phyloP scores from a whole-genome alignment of 1,284 basidiomycete species.

The Coriolopsis trogii region DNA sequence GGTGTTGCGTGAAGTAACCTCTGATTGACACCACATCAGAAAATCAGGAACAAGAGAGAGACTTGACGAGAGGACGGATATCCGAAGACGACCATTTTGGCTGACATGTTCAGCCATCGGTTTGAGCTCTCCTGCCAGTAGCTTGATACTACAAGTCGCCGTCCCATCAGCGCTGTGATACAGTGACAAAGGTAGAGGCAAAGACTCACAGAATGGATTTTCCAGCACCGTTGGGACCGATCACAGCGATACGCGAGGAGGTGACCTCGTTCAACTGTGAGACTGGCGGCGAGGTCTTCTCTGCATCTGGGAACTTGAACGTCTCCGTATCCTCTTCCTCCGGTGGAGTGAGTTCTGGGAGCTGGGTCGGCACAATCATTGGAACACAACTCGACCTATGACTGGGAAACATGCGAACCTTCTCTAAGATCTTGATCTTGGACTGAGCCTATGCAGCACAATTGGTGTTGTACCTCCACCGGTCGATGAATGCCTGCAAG shows the following conservation, averaged over 20 bases:
- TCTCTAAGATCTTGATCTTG: conserved; percentile 98
- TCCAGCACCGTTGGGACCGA: conserved; percentile 83
- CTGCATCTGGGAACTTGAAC: conserved; percentile 93
- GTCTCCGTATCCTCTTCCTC: conserved; percentile 89
- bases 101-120: conserved; percentile 84
- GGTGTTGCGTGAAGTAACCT: conserved; percentile 97
- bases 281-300: conserved; percentile 97
- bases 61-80: no score
- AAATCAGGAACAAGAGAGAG: no score
- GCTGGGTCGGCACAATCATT: no score
- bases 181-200: neutral
- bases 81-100: conserved; percentile 88
- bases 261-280: conserved; percentile 91
- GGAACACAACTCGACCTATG: no score
- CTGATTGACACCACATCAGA: no score
- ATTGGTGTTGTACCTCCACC: conserved; percentile 96
- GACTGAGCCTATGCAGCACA: conserved; percentile 62
- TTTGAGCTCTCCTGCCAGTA: conserved; percentile 89
- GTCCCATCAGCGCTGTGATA: neutral
- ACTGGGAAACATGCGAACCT: conserved; percentile 46
- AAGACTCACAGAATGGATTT: conserved; percentile 73
- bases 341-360: conserved; percentile 92
- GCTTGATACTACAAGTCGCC: conserved; percentile 74
- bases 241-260: conserved; percentile 91
- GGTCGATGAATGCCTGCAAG: conserved; percentile 96